Base-by-base conservation (phyloP, 2,329 filamentous ascomycete genomes). In the Tolypocladium tundrense region DNA sequence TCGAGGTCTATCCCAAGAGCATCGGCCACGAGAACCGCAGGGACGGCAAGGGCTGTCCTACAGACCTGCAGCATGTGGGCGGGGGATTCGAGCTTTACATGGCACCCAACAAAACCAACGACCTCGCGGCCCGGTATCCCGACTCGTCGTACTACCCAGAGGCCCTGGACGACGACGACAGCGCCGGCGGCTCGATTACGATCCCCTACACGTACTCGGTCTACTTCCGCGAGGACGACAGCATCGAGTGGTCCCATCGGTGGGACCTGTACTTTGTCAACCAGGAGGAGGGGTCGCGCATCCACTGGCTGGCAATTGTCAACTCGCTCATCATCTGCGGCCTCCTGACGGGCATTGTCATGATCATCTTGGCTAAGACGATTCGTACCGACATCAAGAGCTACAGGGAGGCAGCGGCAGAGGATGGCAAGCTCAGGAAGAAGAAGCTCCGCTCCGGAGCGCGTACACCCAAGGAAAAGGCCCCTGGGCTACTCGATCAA, bases 241-340 rank as follows among this genome's bases (percentile, higher is more conserved):
- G 80, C 24, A 77, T 95, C 55, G 90, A 94, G 62, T 96, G 91
- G 91, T 78, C 80, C 58, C 90, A 87, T 64, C 83, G 91, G 57
- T 96, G 91, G 91, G 89, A 95, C 66, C 76, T 93, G 57, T 96
- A 95, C 72, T 95, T 96, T 73, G 88, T 88, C 60, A 91, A 93
- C 70, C 89, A 94, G 68, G 87, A 90, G 59, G 89, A 93, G 63
- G 88, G 88, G 52, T 86, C 84, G 33, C 86, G 85, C 68, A 90
- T 93, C 31, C 91, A 96, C 69, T 95, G 90, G 89, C 79, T 96
- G 58, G 90, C 91, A 41, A 93, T 96, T 62, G 73, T 94, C 71
- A 96, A 95, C 74, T 94, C 90, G 0, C 73, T 96, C 62, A 87
- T 91, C 63, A 94, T 96, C 63, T 90, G 88, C 54, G 87, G 87